Evolutionary conservation across 805 yeast genomes (phyloP).

Genomic region (Cyberlindnera samutprakarnensis): DNA sequence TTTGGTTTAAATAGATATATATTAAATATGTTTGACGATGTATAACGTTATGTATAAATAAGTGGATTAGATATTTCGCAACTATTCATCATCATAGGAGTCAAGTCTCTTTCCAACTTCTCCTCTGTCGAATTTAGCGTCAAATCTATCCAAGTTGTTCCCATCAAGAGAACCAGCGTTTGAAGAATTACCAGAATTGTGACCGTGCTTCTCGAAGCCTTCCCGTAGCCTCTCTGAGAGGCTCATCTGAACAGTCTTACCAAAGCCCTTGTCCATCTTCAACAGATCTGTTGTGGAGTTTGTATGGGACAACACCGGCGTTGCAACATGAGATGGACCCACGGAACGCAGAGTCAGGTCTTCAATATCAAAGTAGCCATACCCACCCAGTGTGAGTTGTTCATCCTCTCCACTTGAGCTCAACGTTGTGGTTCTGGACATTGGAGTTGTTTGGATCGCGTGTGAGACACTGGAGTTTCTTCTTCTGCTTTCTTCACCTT

Average conservation of each 20-base stretch:
- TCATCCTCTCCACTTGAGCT: slow-evolving; percentile 21
- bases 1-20: no score
- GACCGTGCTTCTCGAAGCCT: slow-evolving; percentile 14
- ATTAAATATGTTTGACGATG: no score
- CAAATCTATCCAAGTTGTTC: slow-evolving; percentile 22
- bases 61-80: no score
- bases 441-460: slow-evolving; percentile 7
- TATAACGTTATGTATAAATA: no score
- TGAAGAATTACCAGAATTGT: neutral
- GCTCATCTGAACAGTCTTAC: slow-evolving; percentile 11
- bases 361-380: slow-evolving; percentile 71
- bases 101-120: slow-evolving; percentile 31
- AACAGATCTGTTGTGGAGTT: slow-evolving; percentile 6
- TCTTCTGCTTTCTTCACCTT: slow-evolving; percentile 4
- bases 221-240: slow-evolving; percentile 16
- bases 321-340: slow-evolving; percentile 28
- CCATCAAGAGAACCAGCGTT: neutral
- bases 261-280: slow-evolving; percentile 14
- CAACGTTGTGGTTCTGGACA: slow-evolving; percentile 18
- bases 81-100: slow-evolving; percentile 11
- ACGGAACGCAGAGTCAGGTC: slow-evolving; percentile 54
- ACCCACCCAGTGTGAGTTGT: slow-evolving; percentile 53
- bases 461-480: slow-evolving; percentile 9
- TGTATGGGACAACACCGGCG: slow-evolving; percentile 14
- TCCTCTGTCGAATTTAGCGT: slow-evolving; percentile 33